Evolutionary conservation across 768 basidiomycete genomes (phyloP).

Genomic region (Termitomyces sp.): DNA sequence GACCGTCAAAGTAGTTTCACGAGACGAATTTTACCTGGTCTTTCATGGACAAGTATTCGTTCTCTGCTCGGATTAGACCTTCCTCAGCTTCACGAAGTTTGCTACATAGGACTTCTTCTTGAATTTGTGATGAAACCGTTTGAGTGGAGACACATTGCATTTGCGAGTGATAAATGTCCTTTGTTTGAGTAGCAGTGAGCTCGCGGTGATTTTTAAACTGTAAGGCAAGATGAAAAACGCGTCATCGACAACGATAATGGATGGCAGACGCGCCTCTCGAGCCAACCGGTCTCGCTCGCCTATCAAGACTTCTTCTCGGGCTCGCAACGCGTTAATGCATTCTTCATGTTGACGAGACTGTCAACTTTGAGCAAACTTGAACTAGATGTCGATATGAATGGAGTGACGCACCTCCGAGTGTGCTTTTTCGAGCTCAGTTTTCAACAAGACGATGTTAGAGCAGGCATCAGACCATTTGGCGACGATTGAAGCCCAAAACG

Average conservation of each 20-base stretch:
- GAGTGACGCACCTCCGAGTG: constrained; percentile 6
- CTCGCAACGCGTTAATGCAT: not conserved
- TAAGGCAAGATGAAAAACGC: not conserved
- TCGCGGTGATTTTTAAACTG: constrained; percentile 1
- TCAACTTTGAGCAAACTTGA: not conserved
- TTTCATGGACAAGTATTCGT: constrained; percentile 22
- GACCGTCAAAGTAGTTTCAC: not conserved
- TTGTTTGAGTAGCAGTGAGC: not conserved
- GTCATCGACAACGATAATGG: not conserved
- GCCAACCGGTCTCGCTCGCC: constrained; percentile 3
- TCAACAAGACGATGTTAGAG: constrained; percentile 24
- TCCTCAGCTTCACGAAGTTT: constrained; percentile 22
- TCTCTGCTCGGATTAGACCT: constrained; percentile 23
- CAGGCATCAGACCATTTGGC: constrained; percentile 33
- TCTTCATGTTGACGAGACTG: not conserved
- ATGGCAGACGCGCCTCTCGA: constrained; percentile 21
- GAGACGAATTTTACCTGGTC: constrained; percentile 15
- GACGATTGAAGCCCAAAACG: constrained; percentile 27
- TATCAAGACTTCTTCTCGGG: not conserved
- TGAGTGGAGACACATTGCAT: not conserved
- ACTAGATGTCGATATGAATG: not conserved
- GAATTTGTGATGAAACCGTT: not conserved
- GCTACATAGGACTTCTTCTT: not conserved
- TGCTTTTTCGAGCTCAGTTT: constrained; percentile 24
- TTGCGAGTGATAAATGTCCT: not conserved